phyloP scores from a whole-genome alignment of 2,329 filamentous ascomycete species.

The Alternaria burnsii region DNA sequence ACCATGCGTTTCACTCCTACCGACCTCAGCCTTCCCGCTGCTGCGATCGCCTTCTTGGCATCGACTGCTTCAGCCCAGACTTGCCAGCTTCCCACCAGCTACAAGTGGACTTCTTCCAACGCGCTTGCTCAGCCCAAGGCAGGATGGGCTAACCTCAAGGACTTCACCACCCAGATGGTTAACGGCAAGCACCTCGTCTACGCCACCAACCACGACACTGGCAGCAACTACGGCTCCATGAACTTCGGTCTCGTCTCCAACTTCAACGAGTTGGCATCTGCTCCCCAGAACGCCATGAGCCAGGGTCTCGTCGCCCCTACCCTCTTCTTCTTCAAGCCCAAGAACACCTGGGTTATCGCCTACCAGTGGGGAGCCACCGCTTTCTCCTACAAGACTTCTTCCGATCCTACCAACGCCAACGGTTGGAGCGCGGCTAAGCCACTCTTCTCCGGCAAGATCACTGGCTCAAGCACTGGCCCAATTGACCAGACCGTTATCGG shows the following conservation, averaged over 20 bases:
- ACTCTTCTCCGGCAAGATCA: constrained; percentile 66
- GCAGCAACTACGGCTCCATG: constrained; percentile 65
- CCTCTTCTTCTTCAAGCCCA: constrained; percentile 69
- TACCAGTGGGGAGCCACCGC: constrained; percentile 69
- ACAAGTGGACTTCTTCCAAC: constrained; percentile 64
- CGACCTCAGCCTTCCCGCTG: constrained; percentile 14
- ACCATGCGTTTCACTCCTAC: constrained; percentile 17
- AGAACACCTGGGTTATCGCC: constrained; percentile 70
- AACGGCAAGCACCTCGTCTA: constrained; percentile 70
- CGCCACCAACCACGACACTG: constrained; percentile 58
- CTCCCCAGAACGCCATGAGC: constrained; percentile 62
- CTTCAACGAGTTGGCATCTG: constrained; percentile 62
- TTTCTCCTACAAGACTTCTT: constrained; percentile 69
- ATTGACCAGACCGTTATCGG: constrained; percentile 73
- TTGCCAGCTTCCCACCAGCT: constrained; percentile 64
- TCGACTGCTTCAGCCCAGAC: constrained; percentile 26
- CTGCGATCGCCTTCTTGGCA: constrained; percentile 21
- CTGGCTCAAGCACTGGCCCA: constrained; percentile 60
- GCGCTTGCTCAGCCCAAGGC: constrained; percentile 61
- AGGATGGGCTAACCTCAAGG: constrained; percentile 68
- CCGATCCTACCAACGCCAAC: constrained; percentile 65
- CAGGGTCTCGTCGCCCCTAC: constrained; percentile 65
- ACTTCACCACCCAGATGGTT: constrained; percentile 66
- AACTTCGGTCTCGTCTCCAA: constrained; percentile 64
- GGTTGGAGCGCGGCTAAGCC: constrained; percentile 64